These are phyloP conservation scores for Lindgomyces ingoldianus DNA, from an alignment of 495 filamentous ascomycete species.

Conservation along the genomic window DNA sequence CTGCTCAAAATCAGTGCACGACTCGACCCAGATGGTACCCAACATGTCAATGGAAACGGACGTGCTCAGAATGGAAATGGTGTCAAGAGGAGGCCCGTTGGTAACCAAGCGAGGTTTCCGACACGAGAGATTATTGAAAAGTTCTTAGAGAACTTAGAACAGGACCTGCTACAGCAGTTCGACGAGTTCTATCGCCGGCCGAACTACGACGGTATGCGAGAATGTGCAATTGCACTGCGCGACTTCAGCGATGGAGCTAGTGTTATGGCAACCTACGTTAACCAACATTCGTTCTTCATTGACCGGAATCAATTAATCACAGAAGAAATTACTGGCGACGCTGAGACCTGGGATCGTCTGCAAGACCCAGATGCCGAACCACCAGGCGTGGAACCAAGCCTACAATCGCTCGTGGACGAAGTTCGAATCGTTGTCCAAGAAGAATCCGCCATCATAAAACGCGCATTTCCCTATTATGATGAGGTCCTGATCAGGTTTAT, in stretches of 20 bases:
- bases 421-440: conserved; percentile 95
- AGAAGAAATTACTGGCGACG: conserved; percentile 82
- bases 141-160: conserved; percentile 92
- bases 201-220: conserved; percentile 88
- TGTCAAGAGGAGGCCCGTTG: conserved; percentile 47
- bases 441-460: conserved; percentile 91
- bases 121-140: conserved; percentile 93
- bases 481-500: conserved; percentile 89
- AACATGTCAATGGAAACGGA: conserved; percentile 54
- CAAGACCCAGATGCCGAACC: conserved; percentile 93
- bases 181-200: conserved; percentile 92
- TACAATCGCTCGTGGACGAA: conserved; percentile 90
- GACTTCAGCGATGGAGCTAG: conserved; percentile 96
- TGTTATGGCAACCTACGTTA: conserved; percentile 93
- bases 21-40: conserved; percentile 73
- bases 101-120: conserved; percentile 58
- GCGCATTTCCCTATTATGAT: conserved; percentile 94
- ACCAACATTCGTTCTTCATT: conserved; percentile 99
- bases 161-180: conserved; percentile 93
- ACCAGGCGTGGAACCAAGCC: conserved; percentile 84
- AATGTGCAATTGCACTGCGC: conserved; percentile 84
- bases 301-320: conserved; percentile 85
- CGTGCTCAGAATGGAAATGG: conserved; percentile 33
- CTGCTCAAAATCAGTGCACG: conserved; percentile 83
- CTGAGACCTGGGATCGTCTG: conserved; percentile 77